Base-by-base conservation (phyloP, 2,329 filamentous ascomycete genomes). In the Scolecobasidium constrictum region DNA sequence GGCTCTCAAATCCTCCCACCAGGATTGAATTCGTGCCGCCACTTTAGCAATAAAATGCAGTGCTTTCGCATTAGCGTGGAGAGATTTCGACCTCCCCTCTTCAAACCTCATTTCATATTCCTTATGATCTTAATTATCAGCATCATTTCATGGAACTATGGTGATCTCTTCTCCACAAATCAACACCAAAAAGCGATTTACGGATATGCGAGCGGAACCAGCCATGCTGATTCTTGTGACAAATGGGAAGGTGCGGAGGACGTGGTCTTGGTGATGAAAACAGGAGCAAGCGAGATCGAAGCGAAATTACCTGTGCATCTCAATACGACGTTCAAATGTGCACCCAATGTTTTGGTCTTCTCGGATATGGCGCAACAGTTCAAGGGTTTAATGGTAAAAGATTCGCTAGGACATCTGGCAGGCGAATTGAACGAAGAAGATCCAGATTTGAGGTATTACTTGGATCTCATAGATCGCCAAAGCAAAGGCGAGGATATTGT, bases 401-500 rank as follows among this genome's bases (percentile, higher is more conserved):
- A 46, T 20, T 23, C 41, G 9, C 41, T 46, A 9, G 18, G n/a
- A 5, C 11, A 44, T 11, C 19, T 44, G 9, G 19, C 11, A 7
- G 5, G 7, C 9, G 16, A 40, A 9, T 18, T 43, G 9, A 6
- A 20, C 13, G 16, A 42, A 7, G 7, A 7, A 6, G 34, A 36
- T 17, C 9, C 9, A 7, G 34, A 36, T 16, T 17, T 36, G 34
- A 9, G 7, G 7, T 36, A 36, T 16, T 36, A 36, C 16, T 7
- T 11, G 12, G 17, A 16, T 16, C 34, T 36, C 34, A 11, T 11
- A 16, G 34, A 11, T 16, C 9, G 34, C 7, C 9, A 17, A 9
- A n/a, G 21, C 38, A 26, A 38, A 22, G 55, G 58, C 51, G 19
- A 20, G 17, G 16, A 39, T 19, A 6, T 39, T 13, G 16, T 13